A percentile compares a stretch with the other conserved stretches of the same genome.
These are phyloP conservation scores for Tricholoma matsutake DNA, from an alignment of 768 basidiomycete genomes.

Conservation along the genomic window DNA sequence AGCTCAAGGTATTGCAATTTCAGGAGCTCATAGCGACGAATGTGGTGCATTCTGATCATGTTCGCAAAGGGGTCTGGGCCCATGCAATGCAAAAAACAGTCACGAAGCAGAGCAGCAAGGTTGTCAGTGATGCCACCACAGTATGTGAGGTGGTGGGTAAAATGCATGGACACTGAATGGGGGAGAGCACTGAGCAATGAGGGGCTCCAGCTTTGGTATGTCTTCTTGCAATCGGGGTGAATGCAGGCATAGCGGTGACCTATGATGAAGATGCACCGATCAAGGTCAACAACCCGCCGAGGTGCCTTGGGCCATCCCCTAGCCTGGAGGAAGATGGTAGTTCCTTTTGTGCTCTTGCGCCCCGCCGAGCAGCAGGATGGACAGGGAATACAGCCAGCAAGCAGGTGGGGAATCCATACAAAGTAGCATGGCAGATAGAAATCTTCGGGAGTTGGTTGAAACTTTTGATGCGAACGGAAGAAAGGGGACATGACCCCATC, in stretches of 20 bases:
- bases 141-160: slow-evolving; percentile 19
- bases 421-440: slow-evolving; percentile 13
- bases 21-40: slow-evolving; percentile 4
- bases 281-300: slow-evolving; percentile 12
- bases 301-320: slow-evolving; percentile 13
- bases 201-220: slow-evolving; percentile 8
- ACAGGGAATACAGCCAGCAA: slow-evolving; percentile 11
- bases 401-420: slow-evolving; percentile 15
- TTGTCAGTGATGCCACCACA: slow-evolving; percentile 16
- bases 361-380: slow-evolving; percentile 7
- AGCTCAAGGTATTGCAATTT: background rate
- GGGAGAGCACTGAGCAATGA: slow-evolving; percentile 1
- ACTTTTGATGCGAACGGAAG: background rate
- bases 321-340: slow-evolving; percentile 4
- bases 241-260: slow-evolving; percentile 11
- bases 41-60: slow-evolving; percentile 16
- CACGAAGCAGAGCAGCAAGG: slow-evolving; percentile 15
- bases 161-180: slow-evolving; percentile 2
- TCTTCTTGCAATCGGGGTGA: slow-evolving; percentile 1
- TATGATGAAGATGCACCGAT: slow-evolving; percentile 12
- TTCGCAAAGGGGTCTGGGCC: slow-evolving; percentile 23
- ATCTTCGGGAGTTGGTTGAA: slow-evolving; percentile 5
- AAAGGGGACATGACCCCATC: too few relatives aligned
- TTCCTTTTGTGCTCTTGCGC: slow-evolving; percentile 6
- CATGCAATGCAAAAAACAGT: slow-evolving; percentile 19